Base-by-base conservation (phyloP, 169 alveolate species). In the Babesia bigemina region DNA sequence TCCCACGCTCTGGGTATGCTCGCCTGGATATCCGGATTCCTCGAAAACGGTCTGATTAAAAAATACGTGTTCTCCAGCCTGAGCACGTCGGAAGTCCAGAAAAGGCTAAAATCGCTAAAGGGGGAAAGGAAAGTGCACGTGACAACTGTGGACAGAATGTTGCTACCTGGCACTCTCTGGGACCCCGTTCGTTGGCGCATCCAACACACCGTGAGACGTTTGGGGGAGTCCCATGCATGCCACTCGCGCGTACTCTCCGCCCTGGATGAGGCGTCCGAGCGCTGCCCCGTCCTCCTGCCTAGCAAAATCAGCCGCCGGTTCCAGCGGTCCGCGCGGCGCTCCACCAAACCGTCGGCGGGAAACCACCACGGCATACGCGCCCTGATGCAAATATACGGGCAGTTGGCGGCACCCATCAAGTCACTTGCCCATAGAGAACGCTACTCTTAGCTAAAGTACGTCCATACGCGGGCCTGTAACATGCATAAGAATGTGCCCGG, bases 161-260 rank as follows among this genome's bases (percentile, higher is more conserved):
- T 67, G 7, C 48, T 59, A 0, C 76, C 76, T 7, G 76, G 76
- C 48, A 67, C 76, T 29, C 60, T 42, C 50, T 67, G 76, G 76
- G 76, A 67, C 42, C 66, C 76, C 39, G 28, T 9, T 2, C 49
- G 66, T 36, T 67, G 76, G 76, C 47, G 44, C 44, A 13, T 67
- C 2, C 52, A 50, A 36, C 53, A 52, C 45, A 67, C 76, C 45
- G 76, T 67, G 16, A 44, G 47, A 28, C 39, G 63, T 22, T 33
- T 22, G 16, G 48, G 21, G 1, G 57, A 56, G n/a, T 53, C 76
- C 7, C 1, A 3, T 4, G 19, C 44, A 7, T 19, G 44, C 26
- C 63, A 52, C 55, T 33, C 52, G 14, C 14, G 76, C 0, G 7
- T 67, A 14, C 0, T 26, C 7, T 10, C 28, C 8, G 45, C 76